Evolutionary conservation across 1,139 yeast genomes (phyloP).

Genomic region (Scheffersomyces quercinus): DNA sequence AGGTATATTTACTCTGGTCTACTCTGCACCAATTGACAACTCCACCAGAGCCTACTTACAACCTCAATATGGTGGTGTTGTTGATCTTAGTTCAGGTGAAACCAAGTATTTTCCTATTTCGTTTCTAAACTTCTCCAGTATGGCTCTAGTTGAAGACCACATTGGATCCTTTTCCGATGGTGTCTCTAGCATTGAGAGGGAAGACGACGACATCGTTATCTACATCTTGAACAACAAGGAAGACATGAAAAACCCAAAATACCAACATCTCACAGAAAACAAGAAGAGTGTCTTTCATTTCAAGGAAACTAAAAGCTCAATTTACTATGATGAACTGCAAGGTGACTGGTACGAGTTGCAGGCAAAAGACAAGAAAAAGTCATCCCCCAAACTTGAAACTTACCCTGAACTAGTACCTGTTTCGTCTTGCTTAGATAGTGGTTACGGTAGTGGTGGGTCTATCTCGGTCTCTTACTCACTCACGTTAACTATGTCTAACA

Average conservation of each 20-base stretch:
- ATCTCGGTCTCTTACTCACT: neutral
- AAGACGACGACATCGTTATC: no score
- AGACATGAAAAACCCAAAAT: conserved; percentile 9
- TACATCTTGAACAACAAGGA: conserved; percentile 1
- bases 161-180: no score
- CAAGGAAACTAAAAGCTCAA: conserved; percentile 7
- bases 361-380: conserved; percentile 1
- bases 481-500: neutral
- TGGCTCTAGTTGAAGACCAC: no score
- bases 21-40: no score
- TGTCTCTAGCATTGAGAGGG: no score
- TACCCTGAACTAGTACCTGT: conserved; percentile 9
- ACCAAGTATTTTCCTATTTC: no score
- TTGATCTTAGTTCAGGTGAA: no score
- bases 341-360: conserved; percentile 12
- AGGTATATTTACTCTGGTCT: no score
- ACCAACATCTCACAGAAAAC: conserved; percentile 8
- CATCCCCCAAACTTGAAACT: conserved; percentile 1
- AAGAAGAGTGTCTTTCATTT: conserved; percentile 12
- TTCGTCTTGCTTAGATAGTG: conserved; percentile 9
- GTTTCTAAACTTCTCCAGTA: no score
- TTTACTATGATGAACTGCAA: conserved; percentile 15
- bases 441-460: conserved; percentile 6
- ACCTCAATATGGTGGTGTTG: no score
- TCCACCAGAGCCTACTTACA: no score